Percentiles rank a stretch among this genome's conserved stretches.
These are phyloP conservation scores for Phytopythium helicoides DNA, from an alignment of 352 stramenopile species.

Conservation along the genomic window DNA sequence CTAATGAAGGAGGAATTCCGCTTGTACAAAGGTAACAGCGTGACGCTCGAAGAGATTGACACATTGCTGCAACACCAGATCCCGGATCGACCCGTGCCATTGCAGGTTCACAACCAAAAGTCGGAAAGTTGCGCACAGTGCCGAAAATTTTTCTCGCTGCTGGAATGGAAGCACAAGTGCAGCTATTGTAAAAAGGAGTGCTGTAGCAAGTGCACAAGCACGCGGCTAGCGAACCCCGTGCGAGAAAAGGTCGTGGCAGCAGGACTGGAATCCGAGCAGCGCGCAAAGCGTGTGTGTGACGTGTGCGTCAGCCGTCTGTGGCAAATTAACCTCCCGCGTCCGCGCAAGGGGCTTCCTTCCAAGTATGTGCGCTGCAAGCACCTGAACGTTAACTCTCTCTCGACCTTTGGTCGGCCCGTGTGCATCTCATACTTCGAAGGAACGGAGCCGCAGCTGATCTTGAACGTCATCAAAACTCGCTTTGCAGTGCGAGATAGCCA, in stretches of 20 bases:
- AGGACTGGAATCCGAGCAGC: slow-evolving; percentile 41
- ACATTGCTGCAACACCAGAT: slow-evolving; percentile 70
- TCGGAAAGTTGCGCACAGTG: slow-evolving; percentile 72
- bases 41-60: slow-evolving; percentile 68
- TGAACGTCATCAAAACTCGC: slow-evolving; percentile 75
- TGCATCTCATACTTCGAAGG: slow-evolving; percentile 83
- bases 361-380: slow-evolving; percentile 53
- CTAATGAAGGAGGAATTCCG: slow-evolving; percentile 79
- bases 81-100: slow-evolving; percentile 66
- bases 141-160: slow-evolving; percentile 68
- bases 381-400: slow-evolving; percentile 76
- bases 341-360: slow-evolving; percentile 51
- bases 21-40: slow-evolving; percentile 76
- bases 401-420: slow-evolving; percentile 72
- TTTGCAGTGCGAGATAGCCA: slow-evolving; percentile 76
- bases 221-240: slow-evolving; percentile 56
- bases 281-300: slow-evolving; percentile 67
- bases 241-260: slow-evolving; percentile 40
- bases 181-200: slow-evolving; percentile 77
- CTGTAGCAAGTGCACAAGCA: slow-evolving; percentile 84
- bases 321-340: slow-evolving; percentile 79
- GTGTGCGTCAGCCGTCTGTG: slow-evolving; percentile 73
- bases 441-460: slow-evolving; percentile 64
- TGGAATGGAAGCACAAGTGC: slow-evolving; percentile 87
- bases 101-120: slow-evolving; percentile 58